These are phyloP conservation scores for Chondrus crispus DNA, from an alignment of 23 red algal species.

Conservation along the genomic window DNA sequence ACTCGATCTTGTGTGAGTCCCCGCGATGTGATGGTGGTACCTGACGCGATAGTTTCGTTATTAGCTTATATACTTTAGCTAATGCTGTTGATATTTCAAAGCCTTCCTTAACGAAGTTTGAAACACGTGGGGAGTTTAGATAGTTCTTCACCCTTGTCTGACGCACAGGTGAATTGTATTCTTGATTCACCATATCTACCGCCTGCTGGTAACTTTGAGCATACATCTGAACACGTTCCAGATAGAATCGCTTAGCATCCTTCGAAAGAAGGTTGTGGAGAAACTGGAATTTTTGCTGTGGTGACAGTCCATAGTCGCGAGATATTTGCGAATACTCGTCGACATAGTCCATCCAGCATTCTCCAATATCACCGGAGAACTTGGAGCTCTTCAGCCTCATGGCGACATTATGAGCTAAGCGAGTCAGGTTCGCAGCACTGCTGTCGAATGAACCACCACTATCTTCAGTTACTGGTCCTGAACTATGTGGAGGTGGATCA, in stretches of 20 bases:
- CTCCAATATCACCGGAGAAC: not conserved
- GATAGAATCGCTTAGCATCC: conserved; percentile 17
- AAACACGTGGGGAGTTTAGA: not conserved
- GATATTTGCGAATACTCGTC: not conserved
- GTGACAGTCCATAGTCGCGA: not conserved
- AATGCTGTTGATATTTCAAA: not conserved
- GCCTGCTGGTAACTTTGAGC: not conserved
- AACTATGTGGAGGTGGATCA: no score
- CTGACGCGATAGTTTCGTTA: not conserved
- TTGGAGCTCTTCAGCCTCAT: no score
- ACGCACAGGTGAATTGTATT: conserved; percentile 13
- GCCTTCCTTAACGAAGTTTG: not conserved
- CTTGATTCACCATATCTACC: conserved; percentile 7
- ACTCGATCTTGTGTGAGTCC: not conserved
- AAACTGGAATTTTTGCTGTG: not conserved
- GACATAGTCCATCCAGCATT: conserved; percentile 1
- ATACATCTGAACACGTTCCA: not conserved
- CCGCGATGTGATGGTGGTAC: not conserved
- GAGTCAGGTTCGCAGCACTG: no score
- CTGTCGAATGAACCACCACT: no score
- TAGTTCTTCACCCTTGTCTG: conserved; percentile 21
- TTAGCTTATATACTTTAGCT: not conserved
- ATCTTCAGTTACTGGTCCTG: no score
- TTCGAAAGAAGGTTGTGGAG: conserved; percentile 9
- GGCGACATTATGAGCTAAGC: no score